Evolutionary conservation across 345 rosid species (phyloP).

Genomic region (Camelina laxa): DNA sequence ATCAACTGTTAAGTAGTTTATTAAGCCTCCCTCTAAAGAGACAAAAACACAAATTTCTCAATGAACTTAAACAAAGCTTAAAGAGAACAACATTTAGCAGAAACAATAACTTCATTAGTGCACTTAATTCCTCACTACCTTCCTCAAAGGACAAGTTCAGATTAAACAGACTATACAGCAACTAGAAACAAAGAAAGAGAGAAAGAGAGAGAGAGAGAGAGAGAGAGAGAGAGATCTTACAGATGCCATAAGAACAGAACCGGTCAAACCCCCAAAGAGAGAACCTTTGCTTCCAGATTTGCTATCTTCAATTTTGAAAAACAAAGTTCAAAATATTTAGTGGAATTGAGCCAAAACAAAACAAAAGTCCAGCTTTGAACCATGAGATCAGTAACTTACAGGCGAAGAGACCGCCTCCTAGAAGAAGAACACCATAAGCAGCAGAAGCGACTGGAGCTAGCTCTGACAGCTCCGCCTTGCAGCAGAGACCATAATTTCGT

Average conservation of each 20-base stretch:
- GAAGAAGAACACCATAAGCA: conserved; percentile 67
- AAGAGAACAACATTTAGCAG: background rate
- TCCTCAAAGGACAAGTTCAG: conserved; percentile 20
- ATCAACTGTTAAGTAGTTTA: background rate
- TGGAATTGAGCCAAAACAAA: background rate
- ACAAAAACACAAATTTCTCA: background rate
- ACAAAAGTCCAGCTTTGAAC: too few relatives aligned
- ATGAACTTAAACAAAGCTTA: background rate
- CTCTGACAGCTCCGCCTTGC: conserved; percentile 65
- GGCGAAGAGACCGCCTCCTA: conserved; percentile 82
- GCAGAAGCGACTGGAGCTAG: conserved; percentile 70
- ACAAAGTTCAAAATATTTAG: conserved; percentile 4
- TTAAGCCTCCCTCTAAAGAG: background rate
- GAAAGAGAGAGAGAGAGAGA: conserved; percentile 17
- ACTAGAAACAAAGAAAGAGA: conserved; percentile 13
- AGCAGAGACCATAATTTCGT: conserved; percentile 38
- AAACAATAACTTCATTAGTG: conserved; percentile 18
- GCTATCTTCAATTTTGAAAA: conserved; percentile 44
- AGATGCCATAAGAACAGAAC: conserved; percentile 74
- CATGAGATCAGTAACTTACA: conserved; percentile 50
- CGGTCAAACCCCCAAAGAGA: conserved; percentile 75
- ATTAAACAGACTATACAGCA: conserved; percentile 4
- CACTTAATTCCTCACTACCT: conserved; percentile 15
- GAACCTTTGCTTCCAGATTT: conserved; percentile 85
- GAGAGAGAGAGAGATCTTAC: conserved; percentile 48